Base-by-base conservation (phyloP, 768 basidiomycete genomes). In the Astraeus odoratus region DNA sequence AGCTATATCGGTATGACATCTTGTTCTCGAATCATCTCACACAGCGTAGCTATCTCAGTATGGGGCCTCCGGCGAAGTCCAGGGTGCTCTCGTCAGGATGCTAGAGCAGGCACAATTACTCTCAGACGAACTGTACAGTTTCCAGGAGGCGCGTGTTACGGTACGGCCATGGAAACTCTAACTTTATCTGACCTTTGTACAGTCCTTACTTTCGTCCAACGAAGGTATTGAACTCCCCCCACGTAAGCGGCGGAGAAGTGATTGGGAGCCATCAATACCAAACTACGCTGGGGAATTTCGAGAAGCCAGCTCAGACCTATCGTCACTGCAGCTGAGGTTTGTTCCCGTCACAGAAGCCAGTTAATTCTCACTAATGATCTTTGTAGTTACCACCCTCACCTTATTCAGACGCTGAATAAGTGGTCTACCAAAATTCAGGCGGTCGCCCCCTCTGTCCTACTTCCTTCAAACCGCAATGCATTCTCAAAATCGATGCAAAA, bases 351-450 rank as follows among this genome's bases (percentile, higher is more conserved):
- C 31, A 20, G 42, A 45, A 15, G 26, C 19, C 44, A 13, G 23
- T 35, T 44, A 25, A 42, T 20, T 26, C 7, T 43, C 15, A 46
- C 30, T 43, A 51, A 35, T 51, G 34, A 24, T 44, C 41, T 22
- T 43, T 5, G 9, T 47, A 72, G 74, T 42, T 74, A 86, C 39
- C 91, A 93, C 59, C 76, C 82, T 2, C 72, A 84, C 49, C 72
- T 86, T 10, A 60, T 91, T 34, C 79, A 81, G 48, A 93, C 88
- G 1, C 74, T 99, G 20, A 70, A 76, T 30, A 98, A 98, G 65
- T 99, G 96, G 96, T 96, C 92, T 8, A 74, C 83, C 20, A 99
- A 98, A 69, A 86, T 98, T 30, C 88, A 93, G 57, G 88, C 94
- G 1, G 93, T 96, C 5, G 79, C 92, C 2, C 83, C 91, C 9